Percentiles rank a stretch among this genome's conserved stretches.
Conservation (phyloP, 2,329 filamentous ascomycete species). For the Stagonosporopsis cucurbitacearum region DNA sequence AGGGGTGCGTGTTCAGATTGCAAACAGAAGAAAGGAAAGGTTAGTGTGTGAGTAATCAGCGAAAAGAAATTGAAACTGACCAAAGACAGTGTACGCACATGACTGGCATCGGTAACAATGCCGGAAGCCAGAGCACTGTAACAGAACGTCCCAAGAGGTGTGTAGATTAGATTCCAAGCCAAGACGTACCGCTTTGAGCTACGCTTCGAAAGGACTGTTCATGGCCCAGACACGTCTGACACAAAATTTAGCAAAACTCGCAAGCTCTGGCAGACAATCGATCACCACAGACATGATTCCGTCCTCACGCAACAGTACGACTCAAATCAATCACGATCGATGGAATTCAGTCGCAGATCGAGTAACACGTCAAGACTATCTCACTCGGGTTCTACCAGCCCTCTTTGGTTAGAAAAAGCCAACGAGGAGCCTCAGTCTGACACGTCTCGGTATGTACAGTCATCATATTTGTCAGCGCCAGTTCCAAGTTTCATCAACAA, state of each 20-base stretch:
- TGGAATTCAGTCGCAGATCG: neutral
- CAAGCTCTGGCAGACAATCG: neutral
- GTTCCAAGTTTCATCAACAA: neutral
- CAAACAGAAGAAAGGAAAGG: constrained; percentile 36
- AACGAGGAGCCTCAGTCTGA: neutral
- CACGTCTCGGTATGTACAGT: constrained; percentile 4
- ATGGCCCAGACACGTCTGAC: neutral
- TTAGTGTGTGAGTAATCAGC: constrained; percentile 1
- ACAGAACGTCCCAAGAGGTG: neutral
- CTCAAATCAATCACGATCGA: neutral
- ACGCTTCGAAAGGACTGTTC: neutral
- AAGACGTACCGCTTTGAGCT: neutral
- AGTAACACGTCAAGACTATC: neutral
- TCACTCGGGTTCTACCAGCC: neutral
- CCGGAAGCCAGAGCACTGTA: neutral
- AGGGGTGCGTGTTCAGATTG: constrained; percentile 38
- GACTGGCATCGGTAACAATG: neutral
- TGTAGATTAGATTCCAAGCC: neutral
- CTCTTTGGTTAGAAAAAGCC: neutral
- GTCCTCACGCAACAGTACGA: neutral
- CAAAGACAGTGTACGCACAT: constrained; percentile 21
- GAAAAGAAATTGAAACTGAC: neutral
- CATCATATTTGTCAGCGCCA: neutral
- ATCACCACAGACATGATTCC: neutral
- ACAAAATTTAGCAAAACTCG: neutral